phyloP scores from a whole-genome alignment of 1,284 basidiomycete genomes.

The Amylostereum areolatum region DNA sequence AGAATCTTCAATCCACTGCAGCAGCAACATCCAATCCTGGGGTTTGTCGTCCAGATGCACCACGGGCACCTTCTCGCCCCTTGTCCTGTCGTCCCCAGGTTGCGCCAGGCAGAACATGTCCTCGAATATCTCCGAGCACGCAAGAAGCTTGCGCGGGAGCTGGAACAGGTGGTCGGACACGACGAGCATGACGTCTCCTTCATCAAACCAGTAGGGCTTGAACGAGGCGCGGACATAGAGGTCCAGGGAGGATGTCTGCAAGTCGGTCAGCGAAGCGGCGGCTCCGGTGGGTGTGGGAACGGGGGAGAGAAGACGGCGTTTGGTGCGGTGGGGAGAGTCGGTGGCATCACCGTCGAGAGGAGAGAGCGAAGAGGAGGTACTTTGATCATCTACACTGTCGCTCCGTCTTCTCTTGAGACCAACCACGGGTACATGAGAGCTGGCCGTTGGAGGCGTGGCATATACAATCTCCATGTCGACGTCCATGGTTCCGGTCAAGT shows the following conservation, averaged over 20 bases:
- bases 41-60: slow-evolving; percentile 8
- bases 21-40: slow-evolving; percentile 7
- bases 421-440: not conserved
- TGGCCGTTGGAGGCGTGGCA: too few species aligned
- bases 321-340: not conserved
- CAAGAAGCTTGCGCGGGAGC: slow-evolving; percentile 1
- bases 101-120: slow-evolving; percentile 9
- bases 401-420: not conserved
- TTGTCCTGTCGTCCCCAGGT: not conserved
- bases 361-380: too few species aligned
- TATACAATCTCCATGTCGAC: not conserved
- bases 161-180: slow-evolving; percentile 9
- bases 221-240: slow-evolving; percentile 5
- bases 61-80: slow-evolving; percentile 5
- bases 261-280: not conserved
- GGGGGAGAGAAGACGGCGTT: not conserved
- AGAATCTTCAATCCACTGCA: slow-evolving; percentile 7
- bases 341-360: too few species aligned
- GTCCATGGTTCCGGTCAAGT: too few species aligned
- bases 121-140: slow-evolving; percentile 7
- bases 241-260: not conserved
- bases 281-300: not conserved
- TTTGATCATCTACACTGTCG: not conserved
- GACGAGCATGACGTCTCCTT: slow-evolving; percentile 8
- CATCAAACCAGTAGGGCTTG: slow-evolving; percentile 9